These are phyloP conservation scores for Rhexocercosporidium sp. DNA, from an alignment of 2,329 filamentous ascomycete species.

Conservation along the genomic window DNA sequence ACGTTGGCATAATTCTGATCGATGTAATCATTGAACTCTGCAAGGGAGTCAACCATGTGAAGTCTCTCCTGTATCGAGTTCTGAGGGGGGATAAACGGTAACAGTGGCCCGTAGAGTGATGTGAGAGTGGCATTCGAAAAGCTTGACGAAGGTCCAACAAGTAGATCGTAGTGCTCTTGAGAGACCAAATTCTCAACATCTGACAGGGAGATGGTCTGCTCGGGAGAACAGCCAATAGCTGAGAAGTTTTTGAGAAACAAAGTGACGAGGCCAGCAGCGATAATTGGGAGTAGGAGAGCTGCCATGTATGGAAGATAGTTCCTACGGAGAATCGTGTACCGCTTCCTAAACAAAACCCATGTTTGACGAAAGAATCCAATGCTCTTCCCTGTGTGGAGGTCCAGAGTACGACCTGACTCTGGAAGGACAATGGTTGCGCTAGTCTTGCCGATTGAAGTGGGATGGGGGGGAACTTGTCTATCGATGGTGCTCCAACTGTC, in stretches of 20 bases:
- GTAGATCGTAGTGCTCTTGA: constrained; percentile 33
- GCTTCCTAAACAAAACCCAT: constrained; percentile 77
- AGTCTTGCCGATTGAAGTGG: constrained; percentile 38
- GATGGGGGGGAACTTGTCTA: constrained; percentile 17
- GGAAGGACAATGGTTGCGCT: constrained; percentile 15
- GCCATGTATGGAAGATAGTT: constrained; percentile 79
- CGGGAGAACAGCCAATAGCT: constrained; percentile 57
- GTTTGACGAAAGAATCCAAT: constrained; percentile 75
- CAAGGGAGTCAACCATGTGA: constrained; percentile 61
- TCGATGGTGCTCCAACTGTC: constrained; percentile 46
- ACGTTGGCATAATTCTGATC: constrained; percentile 66
- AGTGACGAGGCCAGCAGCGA: constrained; percentile 79
- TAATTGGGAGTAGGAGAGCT: constrained; percentile 77
- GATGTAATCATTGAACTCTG: constrained; percentile 72
- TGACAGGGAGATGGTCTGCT: constrained; percentile 51
- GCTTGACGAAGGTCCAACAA: constrained; percentile 52
- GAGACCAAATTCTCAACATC: constrained; percentile 35
- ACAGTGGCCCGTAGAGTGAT: constrained; percentile 33
- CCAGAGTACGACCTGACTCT: constrained; percentile 43
- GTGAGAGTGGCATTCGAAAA: constrained; percentile 42
- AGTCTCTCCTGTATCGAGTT: constrained; percentile 27
- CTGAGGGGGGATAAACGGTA: constrained; percentile 28
- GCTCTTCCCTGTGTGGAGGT: constrained; percentile 70
- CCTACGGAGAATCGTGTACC: constrained; percentile 75
- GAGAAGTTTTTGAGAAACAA: constrained; percentile 70